Conservation (phyloP, 2,329 filamentous ascomycete genomes). For the Apiospora koreana region DNA sequence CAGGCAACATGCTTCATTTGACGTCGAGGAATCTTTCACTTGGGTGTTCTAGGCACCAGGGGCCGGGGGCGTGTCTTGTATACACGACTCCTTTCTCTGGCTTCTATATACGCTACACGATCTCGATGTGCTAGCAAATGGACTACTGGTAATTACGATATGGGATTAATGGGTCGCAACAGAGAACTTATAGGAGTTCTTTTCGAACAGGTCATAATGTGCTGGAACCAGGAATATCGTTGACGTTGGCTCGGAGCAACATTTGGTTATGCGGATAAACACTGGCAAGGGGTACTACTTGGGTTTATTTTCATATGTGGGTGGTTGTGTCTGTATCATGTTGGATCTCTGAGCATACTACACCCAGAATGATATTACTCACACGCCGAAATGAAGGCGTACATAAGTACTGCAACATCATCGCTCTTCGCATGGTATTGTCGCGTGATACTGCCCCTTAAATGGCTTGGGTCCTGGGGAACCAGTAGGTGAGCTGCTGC, state of each 20-base stretch:
- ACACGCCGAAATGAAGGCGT: not conserved
- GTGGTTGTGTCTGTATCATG: not conserved
- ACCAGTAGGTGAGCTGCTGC: not conserved
- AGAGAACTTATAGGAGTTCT: not conserved
- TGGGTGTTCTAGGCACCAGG: slow-evolving; percentile 56
- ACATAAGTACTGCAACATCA: not conserved
- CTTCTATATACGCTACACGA: not conserved
- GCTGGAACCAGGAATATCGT: not conserved
- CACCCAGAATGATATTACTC: not conserved
- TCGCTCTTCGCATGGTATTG: not conserved
- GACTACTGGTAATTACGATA: not conserved
- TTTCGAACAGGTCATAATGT: not conserved
- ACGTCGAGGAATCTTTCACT: slow-evolving; percentile 64
- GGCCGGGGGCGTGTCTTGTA: not conserved
- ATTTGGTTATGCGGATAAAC: not conserved
- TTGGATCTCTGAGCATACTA: not conserved
- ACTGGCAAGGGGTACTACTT: not conserved
- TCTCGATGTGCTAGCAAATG: not conserved
- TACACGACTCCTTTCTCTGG: not conserved
- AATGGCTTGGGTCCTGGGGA: not conserved
- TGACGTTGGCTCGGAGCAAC: not conserved
- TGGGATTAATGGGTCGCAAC: not conserved
- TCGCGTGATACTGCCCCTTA: not conserved
- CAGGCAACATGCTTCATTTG: slow-evolving; percentile 53
- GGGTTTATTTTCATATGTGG: not conserved